phyloP scores from a whole-genome alignment of 1,139 yeast genomes.

The Pichia cactophila region DNA sequence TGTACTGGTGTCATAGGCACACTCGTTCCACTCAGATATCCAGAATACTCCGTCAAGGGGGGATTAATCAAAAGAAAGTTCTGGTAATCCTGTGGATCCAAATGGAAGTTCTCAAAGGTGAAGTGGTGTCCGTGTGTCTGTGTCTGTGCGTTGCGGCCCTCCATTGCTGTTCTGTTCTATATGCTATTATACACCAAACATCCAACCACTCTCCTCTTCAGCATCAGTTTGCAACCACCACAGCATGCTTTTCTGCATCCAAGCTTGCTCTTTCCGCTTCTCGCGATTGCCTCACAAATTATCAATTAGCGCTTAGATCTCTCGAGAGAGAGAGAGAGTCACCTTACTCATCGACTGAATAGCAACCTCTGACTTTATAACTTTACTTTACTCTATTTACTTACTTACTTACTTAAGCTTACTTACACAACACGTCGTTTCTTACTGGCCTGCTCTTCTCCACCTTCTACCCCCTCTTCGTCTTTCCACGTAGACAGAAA shows the following conservation, averaged over 20 bases:
- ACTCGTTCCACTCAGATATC: constrained; percentile 4
- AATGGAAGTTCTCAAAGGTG: constrained; percentile 23
- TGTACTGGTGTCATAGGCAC: too few species aligned
- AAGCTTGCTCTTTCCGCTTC: not conserved
- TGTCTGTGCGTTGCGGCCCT: not conserved
- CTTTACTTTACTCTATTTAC: too few species aligned
- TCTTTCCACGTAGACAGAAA: not conserved
- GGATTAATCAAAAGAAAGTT: constrained; percentile 29
- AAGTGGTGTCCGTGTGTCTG: not conserved
- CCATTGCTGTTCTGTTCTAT: too few species aligned
- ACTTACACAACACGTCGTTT: not conserved
- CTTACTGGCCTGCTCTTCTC: not conserved
- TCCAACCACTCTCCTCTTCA: too few species aligned
- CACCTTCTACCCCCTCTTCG: not conserved
- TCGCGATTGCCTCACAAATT: not conserved
- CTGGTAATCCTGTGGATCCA: constrained; percentile 29
- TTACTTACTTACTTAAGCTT: too few species aligned
- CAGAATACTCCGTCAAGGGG: constrained; percentile 27
- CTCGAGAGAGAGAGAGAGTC: too few species aligned
- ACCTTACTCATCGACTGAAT: too few species aligned
- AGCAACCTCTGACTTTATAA: too few species aligned
- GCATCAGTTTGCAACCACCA: not conserved
- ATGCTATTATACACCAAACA: too few species aligned
- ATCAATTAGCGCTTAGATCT: too few species aligned
- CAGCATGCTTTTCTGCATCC: not conserved